Conservation (phyloP, 1,284 basidiomycete species). For the Rhodotorula mucilaginosa region DNA sequence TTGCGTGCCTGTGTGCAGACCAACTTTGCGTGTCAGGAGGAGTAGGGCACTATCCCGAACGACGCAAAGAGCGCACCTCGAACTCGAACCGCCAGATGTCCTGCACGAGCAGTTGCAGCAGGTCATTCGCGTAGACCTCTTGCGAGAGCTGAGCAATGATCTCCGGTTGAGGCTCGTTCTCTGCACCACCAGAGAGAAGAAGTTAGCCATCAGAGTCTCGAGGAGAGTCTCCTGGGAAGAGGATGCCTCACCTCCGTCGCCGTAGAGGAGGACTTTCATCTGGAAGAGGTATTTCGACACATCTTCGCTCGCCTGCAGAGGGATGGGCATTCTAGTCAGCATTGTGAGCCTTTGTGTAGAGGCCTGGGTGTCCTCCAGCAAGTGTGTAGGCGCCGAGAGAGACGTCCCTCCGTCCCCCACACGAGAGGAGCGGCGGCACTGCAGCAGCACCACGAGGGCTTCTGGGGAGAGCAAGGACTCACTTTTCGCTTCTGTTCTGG, state of each 20-base stretch:
- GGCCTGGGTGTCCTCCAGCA: no score
- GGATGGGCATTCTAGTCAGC: no score
- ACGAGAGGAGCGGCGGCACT: background rate
- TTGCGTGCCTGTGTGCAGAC: slow-evolving; percentile 59
- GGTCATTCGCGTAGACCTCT: slow-evolving; percentile 88
- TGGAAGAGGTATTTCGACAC: slow-evolving; percentile 83
- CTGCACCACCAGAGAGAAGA: background rate
- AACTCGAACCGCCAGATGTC: slow-evolving; percentile 89
- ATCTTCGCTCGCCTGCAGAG: slow-evolving; percentile 72
- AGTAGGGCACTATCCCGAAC: no score
- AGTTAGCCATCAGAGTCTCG: background rate
- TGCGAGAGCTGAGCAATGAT: slow-evolving; percentile 88
- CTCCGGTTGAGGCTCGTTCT: slow-evolving; percentile 41
- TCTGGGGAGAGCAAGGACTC: slow-evolving; percentile 3
- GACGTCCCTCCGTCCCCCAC: background rate
- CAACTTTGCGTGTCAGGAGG: background rate
- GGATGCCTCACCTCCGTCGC: slow-evolving; percentile 67
- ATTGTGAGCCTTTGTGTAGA: background rate
- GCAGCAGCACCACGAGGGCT: background rate
- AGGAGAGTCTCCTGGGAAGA: background rate
- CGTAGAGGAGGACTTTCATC: slow-evolving; percentile 80
- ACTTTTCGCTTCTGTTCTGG: slow-evolving; percentile 76
- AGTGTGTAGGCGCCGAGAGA: no score
- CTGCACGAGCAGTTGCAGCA: slow-evolving; percentile 75
- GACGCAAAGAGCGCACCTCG: slow-evolving; percentile 60